phyloP scores from a whole-genome alignment of 352 stramenopile species.

The Phytophthora pseudosyringae region DNA sequence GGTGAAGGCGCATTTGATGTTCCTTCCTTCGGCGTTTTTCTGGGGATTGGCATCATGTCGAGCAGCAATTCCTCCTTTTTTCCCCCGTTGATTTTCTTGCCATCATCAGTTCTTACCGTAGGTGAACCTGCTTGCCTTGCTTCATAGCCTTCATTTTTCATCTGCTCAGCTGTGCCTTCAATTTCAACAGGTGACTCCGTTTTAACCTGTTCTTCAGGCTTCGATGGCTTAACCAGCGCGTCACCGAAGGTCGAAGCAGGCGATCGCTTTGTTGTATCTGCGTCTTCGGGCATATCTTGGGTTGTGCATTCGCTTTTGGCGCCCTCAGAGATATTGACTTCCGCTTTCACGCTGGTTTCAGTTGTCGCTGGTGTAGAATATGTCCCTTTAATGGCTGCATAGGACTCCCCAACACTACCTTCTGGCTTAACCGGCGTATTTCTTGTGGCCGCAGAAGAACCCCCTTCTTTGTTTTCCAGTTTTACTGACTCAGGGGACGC shows the following conservation, averaged over 20 bases:
- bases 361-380: neutral
- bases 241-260: neutral
- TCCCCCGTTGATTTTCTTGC: slow-evolving; percentile 9
- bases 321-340: neutral
- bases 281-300: slow-evolving; percentile 1
- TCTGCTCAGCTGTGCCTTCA: neutral
- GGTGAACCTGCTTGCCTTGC: neutral
- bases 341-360: neutral
- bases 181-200: neutral
- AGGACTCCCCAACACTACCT: neutral
- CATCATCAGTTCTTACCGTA: slow-evolving; percentile 16
- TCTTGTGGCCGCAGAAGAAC: neutral
- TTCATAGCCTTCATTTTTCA: slow-evolving; percentile 5
- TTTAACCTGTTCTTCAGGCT: slow-evolving; percentile 3
- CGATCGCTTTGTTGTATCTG: neutral
- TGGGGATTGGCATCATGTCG: slow-evolving; percentile 28
- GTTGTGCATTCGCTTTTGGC: neutral
- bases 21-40: slow-evolving; percentile 12
- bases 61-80: slow-evolving; percentile 4
- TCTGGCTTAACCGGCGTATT: neutral
- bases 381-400: neutral
- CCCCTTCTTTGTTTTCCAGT: neutral
- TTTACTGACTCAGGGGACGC: neutral
- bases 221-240: neutral
- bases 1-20: neutral